Base-by-base conservation (phyloP, 1,284 basidiomycete species). In the Ganoderma meredithae region DNA sequence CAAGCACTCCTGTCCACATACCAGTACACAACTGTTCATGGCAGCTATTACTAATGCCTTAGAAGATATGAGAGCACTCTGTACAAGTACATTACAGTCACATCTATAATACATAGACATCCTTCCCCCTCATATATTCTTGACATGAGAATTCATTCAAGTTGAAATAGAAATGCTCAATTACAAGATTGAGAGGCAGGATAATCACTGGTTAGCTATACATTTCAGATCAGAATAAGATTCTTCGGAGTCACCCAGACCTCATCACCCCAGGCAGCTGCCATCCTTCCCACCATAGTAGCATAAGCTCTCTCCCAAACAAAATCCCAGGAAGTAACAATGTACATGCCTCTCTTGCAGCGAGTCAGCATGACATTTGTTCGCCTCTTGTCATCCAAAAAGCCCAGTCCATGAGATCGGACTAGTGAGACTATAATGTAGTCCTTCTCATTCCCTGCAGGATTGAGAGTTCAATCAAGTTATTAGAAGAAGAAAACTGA, bases 11-110 rank as follows among this genome's bases (percentile, higher is more conserved):
- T 90, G 85, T 74, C 77, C 85, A 7, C 78, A 82, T 43, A 96
- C 95, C 33, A 94, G 93, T 36, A 97, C 96, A 12, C 82, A 85
- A 12, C 68, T 72, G 33, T 95, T 98, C 79, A 90, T 93, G 75
- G 76, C 84, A 68, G 87, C 88, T 59, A 80, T 98, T 62, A 81
- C 83, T n/a, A 83, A 88, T 67, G 90, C 93, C 19, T 80, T 99
- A 72, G 77, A 84, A 66, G 91, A 95, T 73, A 94, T 98, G 90
- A 85, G 84, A 70, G 73, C 76, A 39, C 80, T 90, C 15, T 92
- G 87, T 73, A 64, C 68, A 58, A 31, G 53, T 61, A 64, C 63
- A 55, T 25, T 64, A 59, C 53, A 49, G 22, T 44, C 74, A 62
- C 72, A 74, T 44, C 58, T 74, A 9, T 75, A 75, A 66, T 62